Base-by-base conservation (phyloP, 2,329 filamentous ascomycete genomes). In the Colletotrichum shisoi region DNA sequence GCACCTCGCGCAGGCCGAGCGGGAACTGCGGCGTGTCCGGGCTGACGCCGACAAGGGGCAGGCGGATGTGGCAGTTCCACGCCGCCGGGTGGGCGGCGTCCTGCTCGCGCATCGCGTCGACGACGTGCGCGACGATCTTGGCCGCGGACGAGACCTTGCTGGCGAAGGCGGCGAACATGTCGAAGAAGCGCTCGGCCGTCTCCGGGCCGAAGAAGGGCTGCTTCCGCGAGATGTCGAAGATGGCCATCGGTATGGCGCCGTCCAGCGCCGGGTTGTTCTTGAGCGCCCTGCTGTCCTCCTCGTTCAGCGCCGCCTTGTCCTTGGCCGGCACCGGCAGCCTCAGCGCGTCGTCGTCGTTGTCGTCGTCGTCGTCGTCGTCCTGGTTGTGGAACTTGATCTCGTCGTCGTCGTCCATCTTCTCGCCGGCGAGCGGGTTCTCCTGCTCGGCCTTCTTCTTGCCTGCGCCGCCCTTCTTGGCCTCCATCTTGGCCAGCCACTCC, bases 201-300 rank as follows among this genome's bases (percentile, higher is more conserved):
- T 82, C 80, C 1, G 88, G 79, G 67, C 85, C 86, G 75, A 89
- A 88, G 71, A 91, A 88, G 59, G 91, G 86, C 73, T 97, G 89
- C 76, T 91, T 92, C 80, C 89, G 88, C 6, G 93, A 90, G 24
- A 92, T 88, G 73, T 97, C 93, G 74, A 97, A 97, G 54, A 99
- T 92, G 45, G 94, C 93, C 63, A 93, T 86, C 2, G 95, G 94
- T 71, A 99, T 97, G 17, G 93, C 95, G n/a, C 95, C 95, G 68
- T 91, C 92, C 70, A 97, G 84, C 11, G 93, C 93, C 4, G 94
- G 93, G 54, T 93, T 94, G 64, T 87, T 88, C 73, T 90, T 83
- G 70, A 96, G 80, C 61, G 82, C 81, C 71, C 79, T 74, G 4
- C 79, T 76, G 0, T 79, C 78, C 62, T 82, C 77, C 63, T 83